Conservation (phyloP, 257 asterid genomes). For the Galeopsis tetrahit region DNA sequence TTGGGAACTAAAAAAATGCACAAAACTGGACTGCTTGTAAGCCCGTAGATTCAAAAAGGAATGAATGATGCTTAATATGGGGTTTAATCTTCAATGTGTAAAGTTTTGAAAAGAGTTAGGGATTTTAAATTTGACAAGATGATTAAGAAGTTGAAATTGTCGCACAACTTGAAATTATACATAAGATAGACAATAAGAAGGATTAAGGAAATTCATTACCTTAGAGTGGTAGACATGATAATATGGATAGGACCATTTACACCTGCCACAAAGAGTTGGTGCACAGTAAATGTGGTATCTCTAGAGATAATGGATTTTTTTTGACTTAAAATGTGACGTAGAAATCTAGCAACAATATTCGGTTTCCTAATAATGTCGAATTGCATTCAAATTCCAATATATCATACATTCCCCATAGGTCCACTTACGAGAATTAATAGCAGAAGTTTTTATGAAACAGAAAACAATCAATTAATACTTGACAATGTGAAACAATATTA, state of each 20-base stretch:
- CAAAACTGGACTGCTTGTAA: neutral
- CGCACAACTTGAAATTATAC: neutral
- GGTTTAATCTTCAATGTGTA: neutral
- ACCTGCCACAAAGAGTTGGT: constrained; percentile 42
- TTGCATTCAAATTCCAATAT: neutral
- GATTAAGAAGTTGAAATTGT: constrained; percentile 15
- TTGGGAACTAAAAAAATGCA: neutral
- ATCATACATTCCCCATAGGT: constrained; percentile 12
- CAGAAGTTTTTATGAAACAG: neutral
- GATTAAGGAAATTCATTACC: constrained; percentile 31
- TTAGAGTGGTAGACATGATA: constrained; percentile 43
- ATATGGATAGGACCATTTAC: constrained; percentile 54
- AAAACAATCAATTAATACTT: neutral
- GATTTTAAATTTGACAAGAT: neutral
- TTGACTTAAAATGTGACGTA: neutral
- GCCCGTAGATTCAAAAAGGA: constrained; percentile 11
- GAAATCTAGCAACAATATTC: constrained; percentile 13
- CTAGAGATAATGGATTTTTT: neutral
- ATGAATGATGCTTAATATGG: neutral
- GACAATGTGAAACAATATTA: constrained; percentile 15
- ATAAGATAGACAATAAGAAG: neutral
- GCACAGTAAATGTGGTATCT: constrained; percentile 13
- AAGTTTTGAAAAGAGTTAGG: neutral
- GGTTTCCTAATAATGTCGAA: neutral
- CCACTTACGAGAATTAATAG: neutral